These are phyloP conservation scores for Arthroderma sp. DNA, from an alignment of 2,329 filamentous ascomycete genomes.

Conservation along the genomic window DNA sequence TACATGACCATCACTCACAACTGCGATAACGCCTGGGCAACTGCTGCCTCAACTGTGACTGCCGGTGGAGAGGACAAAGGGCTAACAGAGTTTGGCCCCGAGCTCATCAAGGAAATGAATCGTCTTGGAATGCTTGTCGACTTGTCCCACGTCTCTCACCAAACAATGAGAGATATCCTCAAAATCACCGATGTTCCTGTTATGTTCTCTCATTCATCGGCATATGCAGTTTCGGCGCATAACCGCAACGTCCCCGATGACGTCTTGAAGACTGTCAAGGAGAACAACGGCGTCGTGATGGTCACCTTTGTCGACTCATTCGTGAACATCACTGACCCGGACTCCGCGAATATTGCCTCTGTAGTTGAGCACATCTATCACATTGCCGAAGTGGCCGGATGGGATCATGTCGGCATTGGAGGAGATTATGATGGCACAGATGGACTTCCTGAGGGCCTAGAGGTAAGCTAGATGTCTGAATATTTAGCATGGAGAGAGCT, in stretches of 20 bases:
- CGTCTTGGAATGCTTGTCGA: constrained; percentile 19
- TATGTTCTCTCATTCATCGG: constrained; percentile 16
- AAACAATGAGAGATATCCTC: constrained; percentile 16
- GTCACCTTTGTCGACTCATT: constrained; percentile 26
- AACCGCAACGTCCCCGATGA: constrained; percentile 32
- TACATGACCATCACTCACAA: constrained; percentile 18
- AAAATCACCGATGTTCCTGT: constrained; percentile 14
- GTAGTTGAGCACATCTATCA: constrained; percentile 29
- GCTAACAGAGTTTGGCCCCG: constrained; percentile 14
- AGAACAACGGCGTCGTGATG: constrained; percentile 32
- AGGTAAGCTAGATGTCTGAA: constrained; percentile 7
- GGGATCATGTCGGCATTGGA: constrained; percentile 24
- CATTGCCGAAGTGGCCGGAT: constrained; percentile 20
- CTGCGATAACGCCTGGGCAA: constrained; percentile 19
- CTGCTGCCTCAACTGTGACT: constrained; percentile 13
- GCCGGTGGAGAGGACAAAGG: constrained; percentile 13
- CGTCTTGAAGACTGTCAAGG: constrained; percentile 22
- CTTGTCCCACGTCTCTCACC: constrained; percentile 16
- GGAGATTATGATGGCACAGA: constrained; percentile 23
- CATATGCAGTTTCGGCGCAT: constrained; percentile 17
- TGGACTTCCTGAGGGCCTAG: constrained; percentile 14
- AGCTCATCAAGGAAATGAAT: constrained; percentile 18
- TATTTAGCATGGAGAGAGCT: neutral
- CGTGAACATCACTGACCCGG: constrained; percentile 17
- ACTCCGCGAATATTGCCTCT: constrained; percentile 21